Evolutionary conservation across 768 basidiomycete species (phyloP), one percentile per base, ranked within the genome.

Genomic region (Pleurotus ostreatus): DNA sequence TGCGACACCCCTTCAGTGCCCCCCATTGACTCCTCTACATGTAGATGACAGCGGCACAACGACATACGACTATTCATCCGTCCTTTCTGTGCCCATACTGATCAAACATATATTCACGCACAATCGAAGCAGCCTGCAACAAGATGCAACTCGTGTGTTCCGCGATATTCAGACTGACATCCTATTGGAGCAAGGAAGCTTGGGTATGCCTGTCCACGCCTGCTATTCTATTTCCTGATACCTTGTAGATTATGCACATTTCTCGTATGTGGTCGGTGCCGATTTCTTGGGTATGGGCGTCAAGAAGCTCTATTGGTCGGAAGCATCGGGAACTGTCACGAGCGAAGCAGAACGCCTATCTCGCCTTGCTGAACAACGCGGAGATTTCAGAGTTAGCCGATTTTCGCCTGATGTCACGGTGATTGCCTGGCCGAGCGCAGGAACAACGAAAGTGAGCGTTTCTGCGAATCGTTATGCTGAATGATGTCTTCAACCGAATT

Each of bases 371-470:
- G 39, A 18, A 11, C 39, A 7, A 11, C 41, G 41, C 20, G 34
- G 51, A 4, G 5, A 22, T 7, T 22, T 44, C n/a, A 44, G 3
- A 18, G 0, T 2, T 15, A 44, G 20, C 1, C 2, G 13, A 44
- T 16, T 16, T n/a, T 13, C n/a, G 41, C n/a, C 15, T 3, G 41
- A 44, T 22, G n/a, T 15, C n/a, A 44, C 12, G 5, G 41, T 44
- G n/a, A n/a, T 44, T 44, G 41, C 41, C n/a, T 44, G 41, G 41
- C n/a, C 41, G 11, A 44, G 3, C 57, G 61, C 73, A 62, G 41
- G 41, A 44, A 12, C 30, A 25, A 46, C 13, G 13, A 56, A 68
- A 61, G 41, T 44, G 20, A 44, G 41, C 41, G 5, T 15, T 6
- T 7, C n/a, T 16, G 11, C 3, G 8, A 44, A 44, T 5, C 1